A percentile compares a stretch with the other conserved stretches of the same genome.
Evolutionary conservation across 805 yeast species (phyloP).

Genomic region (Huiozyma sinensis): DNA sequence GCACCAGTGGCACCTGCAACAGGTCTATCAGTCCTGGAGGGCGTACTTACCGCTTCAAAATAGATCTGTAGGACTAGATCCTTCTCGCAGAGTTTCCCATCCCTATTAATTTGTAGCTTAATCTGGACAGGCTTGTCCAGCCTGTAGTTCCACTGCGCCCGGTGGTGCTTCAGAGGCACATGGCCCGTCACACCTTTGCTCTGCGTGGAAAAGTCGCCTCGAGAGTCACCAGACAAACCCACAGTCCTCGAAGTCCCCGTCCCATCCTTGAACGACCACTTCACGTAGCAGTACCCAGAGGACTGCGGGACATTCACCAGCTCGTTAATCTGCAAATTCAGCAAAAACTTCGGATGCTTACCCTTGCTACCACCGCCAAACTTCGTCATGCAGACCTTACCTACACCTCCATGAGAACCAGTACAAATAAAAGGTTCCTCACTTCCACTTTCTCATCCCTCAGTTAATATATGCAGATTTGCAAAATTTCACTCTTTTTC

Average conservation of each 20-base stretch:
- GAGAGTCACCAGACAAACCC: not conserved
- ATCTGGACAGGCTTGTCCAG: conserved; percentile 29
- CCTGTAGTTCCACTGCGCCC: conserved; percentile 38
- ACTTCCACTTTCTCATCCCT: too few relatives aligned
- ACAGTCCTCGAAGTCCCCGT: conserved; percentile 17
- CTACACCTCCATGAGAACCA: too few relatives aligned
- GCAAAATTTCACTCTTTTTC: too few relatives aligned
- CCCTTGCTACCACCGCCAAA: not conserved
- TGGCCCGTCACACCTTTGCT: conserved; percentile 33
- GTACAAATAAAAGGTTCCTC: too few relatives aligned
- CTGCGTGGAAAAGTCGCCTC: conserved; percentile 8
- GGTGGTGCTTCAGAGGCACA: conserved; percentile 39
- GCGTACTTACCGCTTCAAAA: conserved; percentile 25
- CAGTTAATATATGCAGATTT: too few relatives aligned
- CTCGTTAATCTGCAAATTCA: conserved; percentile 51
- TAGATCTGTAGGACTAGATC: conserved; percentile 34
- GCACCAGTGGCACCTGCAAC: not conserved
- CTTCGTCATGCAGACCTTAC: not conserved
- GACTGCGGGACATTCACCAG: conserved; percentile 78
- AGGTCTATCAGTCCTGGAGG: not conserved
- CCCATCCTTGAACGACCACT: conserved; percentile 48
- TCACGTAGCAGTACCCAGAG: conserved; percentile 55
- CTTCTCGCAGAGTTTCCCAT: conserved; percentile 29
- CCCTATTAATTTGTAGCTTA: conserved; percentile 32
- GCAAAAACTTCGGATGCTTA: conserved; percentile 50